A percentile compares a stretch with the other conserved stretches of the same genome.
phyloP scores from a whole-genome alignment of 345 rosid species.

The Abelmoschus esculentus region DNA sequence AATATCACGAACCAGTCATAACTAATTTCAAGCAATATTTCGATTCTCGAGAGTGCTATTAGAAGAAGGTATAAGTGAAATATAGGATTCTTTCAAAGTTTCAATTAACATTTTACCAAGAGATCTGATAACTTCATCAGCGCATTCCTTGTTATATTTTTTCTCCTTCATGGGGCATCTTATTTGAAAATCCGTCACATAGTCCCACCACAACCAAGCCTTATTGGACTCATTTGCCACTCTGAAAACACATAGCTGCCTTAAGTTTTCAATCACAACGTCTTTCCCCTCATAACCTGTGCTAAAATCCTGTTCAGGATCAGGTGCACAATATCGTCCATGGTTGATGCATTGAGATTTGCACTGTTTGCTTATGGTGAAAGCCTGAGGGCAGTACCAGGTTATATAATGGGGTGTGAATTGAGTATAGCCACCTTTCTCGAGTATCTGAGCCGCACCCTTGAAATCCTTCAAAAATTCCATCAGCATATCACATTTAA shows the following conservation, averaged over 20 bases:
- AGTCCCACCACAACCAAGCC: constrained; percentile 98
- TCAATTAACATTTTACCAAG: constrained; percentile 47
- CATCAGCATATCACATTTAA: constrained; percentile 88
- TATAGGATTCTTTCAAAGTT: background rate
- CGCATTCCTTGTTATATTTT: constrained; percentile 77
- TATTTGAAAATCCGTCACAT: constrained; percentile 65
- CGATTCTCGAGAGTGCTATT: background rate
- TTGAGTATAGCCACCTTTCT: constrained; percentile 87
- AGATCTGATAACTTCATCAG: constrained; percentile 60
- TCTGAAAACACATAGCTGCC: constrained; percentile 79
- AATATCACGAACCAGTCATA: constrained; percentile 9
- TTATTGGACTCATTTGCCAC: constrained; percentile 74
- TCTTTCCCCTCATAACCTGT: constrained; percentile 88
- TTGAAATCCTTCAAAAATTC: constrained; percentile 74
- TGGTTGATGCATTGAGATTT: constrained; percentile 93
- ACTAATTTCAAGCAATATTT: background rate
- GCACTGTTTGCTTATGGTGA: constrained; percentile 83
- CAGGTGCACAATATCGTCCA: constrained; percentile 96
- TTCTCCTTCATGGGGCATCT: constrained; percentile 62
- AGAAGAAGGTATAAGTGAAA: background rate
- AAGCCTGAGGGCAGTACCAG: constrained; percentile 91
- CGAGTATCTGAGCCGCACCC: constrained; percentile 87
- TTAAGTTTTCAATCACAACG: constrained; percentile 79
- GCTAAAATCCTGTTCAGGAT: constrained; percentile 95
- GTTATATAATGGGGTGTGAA: constrained; percentile 93